phyloP scores from a whole-genome alignment of 495 filamentous ascomycete species.

The Podospora conica region DNA sequence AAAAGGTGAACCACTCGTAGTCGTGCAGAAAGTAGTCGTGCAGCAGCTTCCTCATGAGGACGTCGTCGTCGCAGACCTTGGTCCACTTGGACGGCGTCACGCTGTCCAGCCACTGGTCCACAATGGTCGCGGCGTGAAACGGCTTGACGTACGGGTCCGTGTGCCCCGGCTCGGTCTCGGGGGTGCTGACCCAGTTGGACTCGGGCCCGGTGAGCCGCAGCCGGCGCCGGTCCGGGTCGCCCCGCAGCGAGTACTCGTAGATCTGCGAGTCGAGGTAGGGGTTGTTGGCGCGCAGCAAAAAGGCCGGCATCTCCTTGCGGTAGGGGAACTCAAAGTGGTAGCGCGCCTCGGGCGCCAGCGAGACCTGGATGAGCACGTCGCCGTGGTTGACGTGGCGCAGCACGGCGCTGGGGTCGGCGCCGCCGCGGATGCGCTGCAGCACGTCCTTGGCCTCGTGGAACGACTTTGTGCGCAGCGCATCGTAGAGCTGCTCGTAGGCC shows the following conservation, averaged over 20 bases:
- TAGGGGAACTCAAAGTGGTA: constrained; percentile 40
- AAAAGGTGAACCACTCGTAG: constrained; percentile 29
- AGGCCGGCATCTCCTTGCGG: constrained; percentile 31
- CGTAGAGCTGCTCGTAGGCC: constrained; percentile 32
- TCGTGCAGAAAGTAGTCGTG: constrained; percentile 35
- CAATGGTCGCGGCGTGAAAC: constrained; percentile 27
- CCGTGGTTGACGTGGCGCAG: constrained; percentile 35
- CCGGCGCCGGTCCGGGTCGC: background rate
- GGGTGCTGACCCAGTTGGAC: background rate
- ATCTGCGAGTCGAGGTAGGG: constrained; percentile 36
- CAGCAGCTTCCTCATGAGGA: constrained; percentile 29
- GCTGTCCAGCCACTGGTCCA: constrained; percentile 27
- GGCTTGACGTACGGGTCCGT: constrained; percentile 31
- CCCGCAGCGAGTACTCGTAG: constrained; percentile 20
- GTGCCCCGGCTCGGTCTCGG: constrained; percentile 13
- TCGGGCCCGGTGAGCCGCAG: background rate
- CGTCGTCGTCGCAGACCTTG: constrained; percentile 27
- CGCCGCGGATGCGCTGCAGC: constrained; percentile 31
- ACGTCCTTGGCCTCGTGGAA: constrained; percentile 33
- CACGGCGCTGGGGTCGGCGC: constrained; percentile 29
- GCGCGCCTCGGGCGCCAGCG: constrained; percentile 32
- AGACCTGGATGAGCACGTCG: constrained; percentile 34
- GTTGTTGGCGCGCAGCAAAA: constrained; percentile 26
- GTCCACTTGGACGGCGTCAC: constrained; percentile 35
- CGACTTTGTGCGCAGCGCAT: constrained; percentile 26